A percentile compares a stretch with the other conserved stretches of the same genome.
These are phyloP conservation scores for Macroventuria anomochaeta DNA, from an alignment of 2,329 filamentous ascomycete species.

Conservation along the genomic window DNA sequence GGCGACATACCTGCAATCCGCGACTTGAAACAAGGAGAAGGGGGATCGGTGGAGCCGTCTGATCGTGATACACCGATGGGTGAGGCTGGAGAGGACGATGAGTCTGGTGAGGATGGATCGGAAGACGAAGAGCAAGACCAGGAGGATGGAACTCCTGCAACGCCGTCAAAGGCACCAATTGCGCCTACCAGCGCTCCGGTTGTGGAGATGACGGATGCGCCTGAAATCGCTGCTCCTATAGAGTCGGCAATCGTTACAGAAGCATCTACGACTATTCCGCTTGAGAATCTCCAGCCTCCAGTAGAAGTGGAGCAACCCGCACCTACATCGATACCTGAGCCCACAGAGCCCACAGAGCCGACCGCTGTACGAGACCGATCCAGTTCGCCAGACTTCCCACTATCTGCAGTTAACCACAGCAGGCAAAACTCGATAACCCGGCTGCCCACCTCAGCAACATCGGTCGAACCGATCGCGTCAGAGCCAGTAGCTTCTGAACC, in stretches of 20 bases:
- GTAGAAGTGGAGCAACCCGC: conserved; percentile 8
- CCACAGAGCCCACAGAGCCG: background rate
- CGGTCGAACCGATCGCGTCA: background rate
- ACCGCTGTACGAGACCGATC: conserved; percentile 40
- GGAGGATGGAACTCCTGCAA: conserved; percentile 55
- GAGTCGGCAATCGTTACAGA: conserved; percentile 12
- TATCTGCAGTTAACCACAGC: conserved; percentile 48
- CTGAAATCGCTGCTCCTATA: conserved; percentile 7
- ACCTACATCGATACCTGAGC: conserved; percentile 8
- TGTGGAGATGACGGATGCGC: conserved; percentile 19
- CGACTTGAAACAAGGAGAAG: conserved; percentile 46
- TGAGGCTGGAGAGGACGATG: conserved; percentile 55
- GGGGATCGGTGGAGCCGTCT: conserved; percentile 48
- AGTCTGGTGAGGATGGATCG: conserved; percentile 54
- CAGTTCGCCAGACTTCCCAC: conserved; percentile 53
- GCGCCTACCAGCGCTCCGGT: conserved; percentile 22
- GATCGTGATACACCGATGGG: conserved; percentile 50
- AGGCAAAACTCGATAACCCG: conserved; percentile 46
- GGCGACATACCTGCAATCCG: conserved; percentile 36
- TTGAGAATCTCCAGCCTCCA: conserved; percentile 13
- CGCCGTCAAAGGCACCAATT: conserved; percentile 33
- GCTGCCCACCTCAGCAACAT: conserved; percentile 27
- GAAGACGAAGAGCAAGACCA: conserved; percentile 57
- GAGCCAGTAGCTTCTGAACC: conserved; percentile 11
- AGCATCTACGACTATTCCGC: conserved; percentile 6